Percentiles rank a stretch among this genome's conserved stretches.
phyloP scores from a whole-genome alignment of 1,284 basidiomycete genomes.

The Neonothopanus nambi region DNA sequence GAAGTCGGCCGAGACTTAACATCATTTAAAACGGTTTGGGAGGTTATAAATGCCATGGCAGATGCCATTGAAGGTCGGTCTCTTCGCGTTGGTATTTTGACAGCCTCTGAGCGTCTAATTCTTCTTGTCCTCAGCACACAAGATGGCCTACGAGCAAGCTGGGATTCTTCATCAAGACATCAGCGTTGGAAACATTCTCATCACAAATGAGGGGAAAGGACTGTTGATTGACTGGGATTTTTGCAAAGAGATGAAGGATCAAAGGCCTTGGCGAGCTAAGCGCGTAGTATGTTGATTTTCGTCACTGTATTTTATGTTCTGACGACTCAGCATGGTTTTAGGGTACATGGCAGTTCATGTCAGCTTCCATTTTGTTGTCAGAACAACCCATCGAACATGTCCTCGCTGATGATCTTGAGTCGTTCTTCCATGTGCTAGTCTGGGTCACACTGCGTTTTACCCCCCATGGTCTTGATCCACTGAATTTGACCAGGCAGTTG shows the following conservation, averaged over 20 bases:
- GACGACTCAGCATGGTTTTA: too few relatives aligned
- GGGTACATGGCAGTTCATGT: not conserved
- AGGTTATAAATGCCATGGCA: too few relatives aligned
- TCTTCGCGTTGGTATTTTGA: too few relatives aligned
- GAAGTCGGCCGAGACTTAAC: conserved; percentile 3
- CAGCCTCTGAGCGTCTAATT: not conserved
- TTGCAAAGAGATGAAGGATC: conserved; percentile 2
- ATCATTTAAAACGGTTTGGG: too few relatives aligned
- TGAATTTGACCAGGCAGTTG: too few relatives aligned
- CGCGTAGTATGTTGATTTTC: not conserved
- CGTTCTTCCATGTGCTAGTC: not conserved
- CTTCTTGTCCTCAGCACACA: conserved; percentile 1
- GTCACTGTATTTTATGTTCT: too few relatives aligned
- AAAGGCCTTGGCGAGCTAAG: not conserved
- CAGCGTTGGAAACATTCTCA: conserved; percentile 6
- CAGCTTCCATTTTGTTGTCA: not conserved
- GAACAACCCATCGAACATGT: not conserved
- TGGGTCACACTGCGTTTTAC: not conserved
- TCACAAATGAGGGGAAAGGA: not conserved
- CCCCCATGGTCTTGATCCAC: too few relatives aligned
- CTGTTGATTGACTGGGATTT: conserved; percentile 11
- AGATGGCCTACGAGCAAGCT: not conserved
- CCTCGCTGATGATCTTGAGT: not conserved
- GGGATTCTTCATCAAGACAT: conserved; percentile 9
- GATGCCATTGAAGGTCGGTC: too few relatives aligned